phyloP scores from a whole-genome alignment of 1,284 basidiomycete genomes.

The Trametes hirsuta region DNA sequence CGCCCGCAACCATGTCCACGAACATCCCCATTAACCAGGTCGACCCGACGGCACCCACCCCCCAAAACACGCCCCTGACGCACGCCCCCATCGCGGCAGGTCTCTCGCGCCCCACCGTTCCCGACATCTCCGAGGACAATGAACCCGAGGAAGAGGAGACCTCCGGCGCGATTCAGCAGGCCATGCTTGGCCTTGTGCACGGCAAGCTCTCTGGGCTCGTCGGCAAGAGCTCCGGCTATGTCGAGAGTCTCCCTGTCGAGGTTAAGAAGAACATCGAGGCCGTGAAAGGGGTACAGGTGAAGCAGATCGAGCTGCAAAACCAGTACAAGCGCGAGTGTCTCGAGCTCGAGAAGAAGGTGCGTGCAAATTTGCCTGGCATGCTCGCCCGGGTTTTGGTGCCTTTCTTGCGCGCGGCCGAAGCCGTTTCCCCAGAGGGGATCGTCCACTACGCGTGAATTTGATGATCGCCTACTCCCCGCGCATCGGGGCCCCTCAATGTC shows the following conservation, averaged over 20 bases:
- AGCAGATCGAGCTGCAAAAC: constrained; percentile 92
- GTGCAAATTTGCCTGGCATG: constrained; percentile 26
- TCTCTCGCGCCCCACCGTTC: constrained; percentile 69
- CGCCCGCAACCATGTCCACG: constrained; percentile 45
- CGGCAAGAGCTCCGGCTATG: constrained; percentile 83
- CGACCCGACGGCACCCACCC: constrained; percentile 71
- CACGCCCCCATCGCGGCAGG: constrained; percentile 69
- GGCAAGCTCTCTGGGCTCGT: constrained; percentile 69
- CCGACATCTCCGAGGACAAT: constrained; percentile 69
- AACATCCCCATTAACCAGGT: constrained; percentile 48
- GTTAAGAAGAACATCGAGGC: constrained; percentile 90
- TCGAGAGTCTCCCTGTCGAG: constrained; percentile 83
- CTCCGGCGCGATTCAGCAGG: constrained; percentile 44
- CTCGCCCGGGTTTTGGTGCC: background rate
- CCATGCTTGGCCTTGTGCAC: constrained; percentile 65
- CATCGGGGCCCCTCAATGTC: background rate
- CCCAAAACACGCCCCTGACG: constrained; percentile 80
- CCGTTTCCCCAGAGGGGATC: background rate
- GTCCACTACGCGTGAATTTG: background rate
- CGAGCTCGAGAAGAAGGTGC: constrained; percentile 95
- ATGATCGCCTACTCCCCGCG: background rate
- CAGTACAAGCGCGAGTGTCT: constrained; percentile 97
- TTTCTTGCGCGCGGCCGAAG: background rate
- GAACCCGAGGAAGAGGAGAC: constrained; percentile 58
- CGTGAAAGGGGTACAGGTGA: constrained; percentile 92